These are phyloP conservation scores for Kazachstania martiniae DNA, from an alignment of 805 yeast genomes.

Conservation along the genomic window DNA sequence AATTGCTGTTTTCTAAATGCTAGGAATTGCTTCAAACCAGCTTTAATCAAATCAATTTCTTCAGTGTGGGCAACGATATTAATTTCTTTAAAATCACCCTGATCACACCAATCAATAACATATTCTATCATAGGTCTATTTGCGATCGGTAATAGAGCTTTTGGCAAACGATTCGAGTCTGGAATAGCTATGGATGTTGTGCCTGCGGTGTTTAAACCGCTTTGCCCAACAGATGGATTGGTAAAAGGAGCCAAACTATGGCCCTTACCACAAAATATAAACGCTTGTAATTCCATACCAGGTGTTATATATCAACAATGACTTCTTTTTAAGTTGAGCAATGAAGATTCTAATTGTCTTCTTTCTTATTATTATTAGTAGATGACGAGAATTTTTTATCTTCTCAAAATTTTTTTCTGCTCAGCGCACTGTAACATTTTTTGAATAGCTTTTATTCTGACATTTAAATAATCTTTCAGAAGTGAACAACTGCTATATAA, in stretches of 20 bases:
- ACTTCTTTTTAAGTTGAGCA: too few species aligned
- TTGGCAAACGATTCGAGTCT: constrained; percentile 39
- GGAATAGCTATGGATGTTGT: constrained; percentile 16
- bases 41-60: constrained; percentile 36
- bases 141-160: constrained; percentile 83
- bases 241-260: constrained; percentile 55
- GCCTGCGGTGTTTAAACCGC: neutral
- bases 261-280: constrained; percentile 85
- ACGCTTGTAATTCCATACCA: constrained; percentile 83
- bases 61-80: constrained; percentile 49
- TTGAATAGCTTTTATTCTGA: too few species aligned
- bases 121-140: constrained; percentile 81
- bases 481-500: too few species aligned
- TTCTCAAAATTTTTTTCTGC: too few species aligned
- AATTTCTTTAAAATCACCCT: constrained; percentile 64
- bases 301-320: too few species aligned
- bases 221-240: neutral
- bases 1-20: constrained; percentile 29
- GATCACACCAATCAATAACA: constrained; percentile 87
- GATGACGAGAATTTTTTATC: too few species aligned
- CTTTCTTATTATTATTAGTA: too few species aligned
- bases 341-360: too few species aligned
- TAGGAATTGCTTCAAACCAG: constrained; percentile 40
- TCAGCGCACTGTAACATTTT: too few species aligned
- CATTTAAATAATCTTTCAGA: too few species aligned